Percentiles rank a stretch among this genome's conserved stretches.
phyloP scores from a whole-genome alignment of 2,329 filamentous ascomycete species.

The Exophiala mesophila region DNA sequence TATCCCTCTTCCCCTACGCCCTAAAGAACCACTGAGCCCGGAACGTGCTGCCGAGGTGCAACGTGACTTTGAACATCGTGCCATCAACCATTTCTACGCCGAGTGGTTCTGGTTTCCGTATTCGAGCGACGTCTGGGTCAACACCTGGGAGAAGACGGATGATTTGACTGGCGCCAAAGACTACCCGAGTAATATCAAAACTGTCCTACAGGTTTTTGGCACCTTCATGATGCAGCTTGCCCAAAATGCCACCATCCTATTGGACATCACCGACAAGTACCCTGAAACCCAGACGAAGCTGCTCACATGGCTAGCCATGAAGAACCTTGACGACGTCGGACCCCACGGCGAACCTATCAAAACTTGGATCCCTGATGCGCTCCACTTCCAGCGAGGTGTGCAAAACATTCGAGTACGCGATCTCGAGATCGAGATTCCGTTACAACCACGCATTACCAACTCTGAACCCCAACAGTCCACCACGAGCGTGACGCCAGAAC shows the following conservation, averaged over 20 bases:
- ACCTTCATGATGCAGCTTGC: conserved; percentile 18
- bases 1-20: conserved; percentile 17
- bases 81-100: conserved; percentile 41
- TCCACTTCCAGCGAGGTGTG: conserved; percentile 46
- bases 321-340: conserved; percentile 22
- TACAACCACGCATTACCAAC: conserved; percentile 29
- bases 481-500: neutral
- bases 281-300: conserved; percentile 21
- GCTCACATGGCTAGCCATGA: conserved; percentile 21
- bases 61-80: conserved; percentile 38
- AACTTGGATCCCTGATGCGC: conserved; percentile 41
- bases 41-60: conserved; percentile 20
- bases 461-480: too few species aligned
- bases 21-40: conserved; percentile 12
- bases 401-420: conserved; percentile 47
- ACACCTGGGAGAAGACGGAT: conserved; percentile 40
- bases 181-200: conserved; percentile 20
- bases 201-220: conserved; percentile 20
- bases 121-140: conserved; percentile 43
- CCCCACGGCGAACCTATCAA: conserved; percentile 31
- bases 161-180: conserved; percentile 13
- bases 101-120: conserved; percentile 52
- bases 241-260: conserved; percentile 14
- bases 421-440: conserved; percentile 43
- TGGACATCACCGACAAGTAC: conserved; percentile 13